phyloP scores from a whole-genome alignment of 2,329 filamentous ascomycete species.

The Balansia obtecta region DNA sequence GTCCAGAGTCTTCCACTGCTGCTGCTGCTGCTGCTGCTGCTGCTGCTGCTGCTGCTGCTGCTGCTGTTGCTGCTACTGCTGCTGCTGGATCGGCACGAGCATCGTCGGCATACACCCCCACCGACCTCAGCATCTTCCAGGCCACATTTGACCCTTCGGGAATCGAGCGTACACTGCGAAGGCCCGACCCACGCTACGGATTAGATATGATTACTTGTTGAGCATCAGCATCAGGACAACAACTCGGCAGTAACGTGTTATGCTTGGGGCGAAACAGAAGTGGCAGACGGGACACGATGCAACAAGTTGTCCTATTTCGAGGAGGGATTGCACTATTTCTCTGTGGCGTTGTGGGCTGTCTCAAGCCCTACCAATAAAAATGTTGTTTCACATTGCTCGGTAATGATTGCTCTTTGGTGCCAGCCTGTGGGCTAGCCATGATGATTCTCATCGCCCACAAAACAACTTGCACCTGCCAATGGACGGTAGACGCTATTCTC shows the following conservation, averaged over 20 bases:
- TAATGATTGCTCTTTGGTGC: background rate
- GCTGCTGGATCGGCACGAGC: slow-evolving; percentile 12
- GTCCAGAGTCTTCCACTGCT: slow-evolving; percentile 15
- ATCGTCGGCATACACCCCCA: slow-evolving; percentile 13
- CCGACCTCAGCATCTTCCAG: slow-evolving; percentile 41
- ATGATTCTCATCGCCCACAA: background rate
- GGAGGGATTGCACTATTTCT: background rate
- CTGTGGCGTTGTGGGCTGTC: background rate
- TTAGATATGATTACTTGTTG: slow-evolving; percentile 37
- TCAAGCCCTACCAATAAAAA: background rate
- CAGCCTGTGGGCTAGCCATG: background rate
- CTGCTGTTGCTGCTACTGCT: no score
- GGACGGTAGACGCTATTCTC: background rate
- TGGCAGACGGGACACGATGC: background rate
- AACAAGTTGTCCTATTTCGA: background rate
- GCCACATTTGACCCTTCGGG: slow-evolving; percentile 37
- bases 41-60: no score
- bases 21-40: no score
- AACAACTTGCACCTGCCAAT: background rate
- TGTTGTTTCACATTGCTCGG: background rate
- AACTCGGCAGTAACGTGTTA: background rate
- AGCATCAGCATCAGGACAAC: background rate
- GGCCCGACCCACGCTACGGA: slow-evolving; percentile 42
- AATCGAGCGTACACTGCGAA: slow-evolving; percentile 35
- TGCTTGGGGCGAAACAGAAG: background rate